Conservation (phyloP, 2,329 filamentous ascomycete species). For the Alternaria tenuissima region DNA sequence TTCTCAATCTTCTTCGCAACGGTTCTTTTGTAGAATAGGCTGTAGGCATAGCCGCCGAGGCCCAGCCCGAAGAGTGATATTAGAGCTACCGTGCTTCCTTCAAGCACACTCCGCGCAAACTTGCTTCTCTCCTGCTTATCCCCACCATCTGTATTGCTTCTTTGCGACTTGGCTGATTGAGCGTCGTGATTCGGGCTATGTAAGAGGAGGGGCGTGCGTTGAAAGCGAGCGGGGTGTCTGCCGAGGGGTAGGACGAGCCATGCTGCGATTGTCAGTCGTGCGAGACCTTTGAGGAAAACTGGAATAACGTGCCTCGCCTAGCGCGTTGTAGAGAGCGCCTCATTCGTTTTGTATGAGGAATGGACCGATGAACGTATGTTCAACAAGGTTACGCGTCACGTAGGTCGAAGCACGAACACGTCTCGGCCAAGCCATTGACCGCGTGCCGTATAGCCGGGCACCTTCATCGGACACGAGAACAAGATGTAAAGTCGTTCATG, state of each 20-base stretch:
- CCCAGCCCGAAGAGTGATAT: constrained; percentile 46
- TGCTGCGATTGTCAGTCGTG: constrained; percentile 27
- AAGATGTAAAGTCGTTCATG: no score
- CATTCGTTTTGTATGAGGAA: constrained; percentile 27
- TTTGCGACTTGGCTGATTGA: not conserved
- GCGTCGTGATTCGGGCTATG: constrained; percentile 11
- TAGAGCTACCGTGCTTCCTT: constrained; percentile 46
- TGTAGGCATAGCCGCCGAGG: constrained; percentile 47
- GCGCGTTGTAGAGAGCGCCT: constrained; percentile 32
- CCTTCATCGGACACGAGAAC: not conserved
- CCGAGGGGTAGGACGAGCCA: constrained; percentile 42
- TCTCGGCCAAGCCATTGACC: constrained; percentile 29
- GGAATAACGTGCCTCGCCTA: constrained; percentile 27
- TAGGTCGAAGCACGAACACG: constrained; percentile 13
- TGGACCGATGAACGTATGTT: no score
- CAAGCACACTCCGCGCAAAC: constrained; percentile 44
- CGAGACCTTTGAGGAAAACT: no score
- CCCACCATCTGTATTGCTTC: not conserved
- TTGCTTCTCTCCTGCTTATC: constrained; percentile 37
- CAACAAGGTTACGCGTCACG: constrained; percentile 1
- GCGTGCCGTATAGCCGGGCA: constrained; percentile 13
- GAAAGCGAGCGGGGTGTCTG: constrained; percentile 29
- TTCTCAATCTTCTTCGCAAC: constrained; percentile 46
- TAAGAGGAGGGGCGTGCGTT: constrained; percentile 21
- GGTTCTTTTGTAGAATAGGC: constrained; percentile 42